Evolutionary conservation across 2,329 filamentous ascomycete genomes (phyloP).

Genomic region (Apiospora malaysiana): DNA sequence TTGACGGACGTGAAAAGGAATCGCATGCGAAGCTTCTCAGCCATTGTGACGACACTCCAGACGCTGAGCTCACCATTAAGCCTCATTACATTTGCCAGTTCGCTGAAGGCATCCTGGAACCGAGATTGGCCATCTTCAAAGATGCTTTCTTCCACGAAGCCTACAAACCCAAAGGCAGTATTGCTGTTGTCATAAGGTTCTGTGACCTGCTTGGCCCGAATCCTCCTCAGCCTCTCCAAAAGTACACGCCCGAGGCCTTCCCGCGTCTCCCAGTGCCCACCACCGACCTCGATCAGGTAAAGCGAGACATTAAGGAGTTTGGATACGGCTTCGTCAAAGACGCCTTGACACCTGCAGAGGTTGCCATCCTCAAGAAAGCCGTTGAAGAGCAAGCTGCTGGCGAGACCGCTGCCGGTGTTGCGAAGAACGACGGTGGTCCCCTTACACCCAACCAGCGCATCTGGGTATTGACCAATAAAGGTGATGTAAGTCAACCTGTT

Average conservation of each 20-base stretch:
- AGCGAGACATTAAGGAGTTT: slow-evolving; percentile 34
- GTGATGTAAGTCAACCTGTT: neutral
- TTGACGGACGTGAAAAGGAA: neutral
- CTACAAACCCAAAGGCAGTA: slow-evolving; percentile 31
- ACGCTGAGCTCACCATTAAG: neutral
- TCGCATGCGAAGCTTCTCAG: neutral
- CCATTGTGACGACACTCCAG: neutral
- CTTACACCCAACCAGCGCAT: slow-evolving; percentile 12
- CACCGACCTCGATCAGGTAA: slow-evolving; percentile 37
- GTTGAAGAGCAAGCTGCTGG: slow-evolving; percentile 11
- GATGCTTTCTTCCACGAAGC: slow-evolving; percentile 33
- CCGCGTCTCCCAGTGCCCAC: slow-evolving; percentile 43
- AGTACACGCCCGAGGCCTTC: slow-evolving; percentile 31
- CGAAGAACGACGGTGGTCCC: slow-evolving; percentile 8
- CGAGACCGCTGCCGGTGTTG: neutral
- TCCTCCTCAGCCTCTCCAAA: slow-evolving; percentile 29
- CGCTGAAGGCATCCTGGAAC: slow-evolving; percentile 31
- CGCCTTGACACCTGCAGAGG: neutral
- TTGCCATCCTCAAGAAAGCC: slow-evolving; percentile 3
- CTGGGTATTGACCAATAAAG: slow-evolving; percentile 13
- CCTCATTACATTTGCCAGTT: slow-evolving; percentile 28
- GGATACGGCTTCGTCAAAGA: slow-evolving; percentile 31
- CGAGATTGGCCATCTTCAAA: slow-evolving; percentile 34
- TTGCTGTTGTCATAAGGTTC: slow-evolving; percentile 33
- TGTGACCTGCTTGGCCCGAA: slow-evolving; percentile 32